phyloP scores from a whole-genome alignment of 2,329 filamentous ascomycete species.

The Teratosphaeria zuluensis region DNA sequence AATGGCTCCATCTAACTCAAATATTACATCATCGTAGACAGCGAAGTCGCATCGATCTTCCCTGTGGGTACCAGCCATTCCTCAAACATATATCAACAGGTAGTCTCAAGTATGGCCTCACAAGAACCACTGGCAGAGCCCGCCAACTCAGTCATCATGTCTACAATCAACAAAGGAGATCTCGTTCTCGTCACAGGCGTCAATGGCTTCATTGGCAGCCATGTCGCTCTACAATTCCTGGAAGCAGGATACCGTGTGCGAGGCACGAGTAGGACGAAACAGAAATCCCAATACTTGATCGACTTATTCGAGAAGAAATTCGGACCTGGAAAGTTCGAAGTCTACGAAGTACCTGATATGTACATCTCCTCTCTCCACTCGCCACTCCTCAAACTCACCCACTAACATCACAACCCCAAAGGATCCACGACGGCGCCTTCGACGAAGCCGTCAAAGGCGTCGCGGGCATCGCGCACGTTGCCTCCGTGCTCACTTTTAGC shows the following conservation, averaged over 20 bases:
- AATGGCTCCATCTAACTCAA: background rate
- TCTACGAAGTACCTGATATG: constrained; percentile 21
- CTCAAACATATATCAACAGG: background rate
- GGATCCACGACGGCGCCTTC: constrained; percentile 9
- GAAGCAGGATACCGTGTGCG: constrained; percentile 20
- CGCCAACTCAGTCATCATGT: constrained; percentile 7
- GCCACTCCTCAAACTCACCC: background rate
- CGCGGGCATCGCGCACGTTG: constrained; percentile 37
- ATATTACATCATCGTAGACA: background rate
- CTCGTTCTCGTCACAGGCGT: constrained; percentile 22
- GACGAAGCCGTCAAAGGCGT: constrained; percentile 21
- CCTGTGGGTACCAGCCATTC: background rate
- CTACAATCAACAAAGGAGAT: constrained; percentile 14
- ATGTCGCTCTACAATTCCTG: constrained; percentile 19
- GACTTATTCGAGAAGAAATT: constrained; percentile 16
- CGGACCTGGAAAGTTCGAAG: constrained; percentile 26
- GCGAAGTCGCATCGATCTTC: background rate
- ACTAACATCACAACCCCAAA: background rate
- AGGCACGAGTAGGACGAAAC: constrained; percentile 13
- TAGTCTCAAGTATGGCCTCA: background rate
- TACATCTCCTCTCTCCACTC: background rate
- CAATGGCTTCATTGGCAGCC: constrained; percentile 19
- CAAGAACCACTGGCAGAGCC: background rate
- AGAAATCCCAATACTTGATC: constrained; percentile 14
- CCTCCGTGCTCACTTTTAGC: constrained; percentile 32